Base-by-base conservation (phyloP, 2,329 filamentous ascomycete genomes). In the Fusarium palustre region DNA sequence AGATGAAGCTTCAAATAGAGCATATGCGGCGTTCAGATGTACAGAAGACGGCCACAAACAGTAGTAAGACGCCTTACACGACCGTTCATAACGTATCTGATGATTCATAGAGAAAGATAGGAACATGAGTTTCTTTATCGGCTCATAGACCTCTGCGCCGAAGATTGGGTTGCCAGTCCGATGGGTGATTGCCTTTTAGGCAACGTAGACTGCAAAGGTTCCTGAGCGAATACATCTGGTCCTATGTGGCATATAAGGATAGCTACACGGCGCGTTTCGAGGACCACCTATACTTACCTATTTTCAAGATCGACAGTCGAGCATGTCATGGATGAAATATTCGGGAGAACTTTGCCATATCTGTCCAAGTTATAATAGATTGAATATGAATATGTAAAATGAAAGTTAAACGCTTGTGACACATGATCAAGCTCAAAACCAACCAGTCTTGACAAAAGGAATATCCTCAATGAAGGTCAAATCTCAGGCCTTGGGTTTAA, bases 401-500 rank as follows among this genome's bases (percentile, higher is more conserved):
- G 25, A 28, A 28, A 28, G 25, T 28, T 28, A 28, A 28, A 28
- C 10, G 25, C 25, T 28, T 28, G 25, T 9, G 25, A 33, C 31
- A 33, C 10, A 7, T 33, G 16, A 15, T 7, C 31, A 33, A 33
- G 15, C 7, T 34, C 7, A 18, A 8, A 16, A 20, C 20, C 9
- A 22, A 20, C n/a, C 0, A 20, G n/a, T 8, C 7, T 13, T 15
- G 2, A 41, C 18, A 41, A 38, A 28, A 12, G 33, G 13, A 30
- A 20, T 2, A 12, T 5, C 0, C 13, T 45, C 18, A 15, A 13
- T 18, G 5, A 2, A 12, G 4, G 3, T n/a, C 13, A 22, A 7
- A 10, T 4, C 10, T 28, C 49, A 69, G 10, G 28, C 43, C 24
- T 33, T 46, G 15, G 66, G 34, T 6, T 54, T 52, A 3, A 68